A percentile compares a stretch with the other conserved stretches of the same genome.
Conservation (phyloP, 768 basidiomycete genomes). For the Rhodosporidiobolus sp. region DNA sequence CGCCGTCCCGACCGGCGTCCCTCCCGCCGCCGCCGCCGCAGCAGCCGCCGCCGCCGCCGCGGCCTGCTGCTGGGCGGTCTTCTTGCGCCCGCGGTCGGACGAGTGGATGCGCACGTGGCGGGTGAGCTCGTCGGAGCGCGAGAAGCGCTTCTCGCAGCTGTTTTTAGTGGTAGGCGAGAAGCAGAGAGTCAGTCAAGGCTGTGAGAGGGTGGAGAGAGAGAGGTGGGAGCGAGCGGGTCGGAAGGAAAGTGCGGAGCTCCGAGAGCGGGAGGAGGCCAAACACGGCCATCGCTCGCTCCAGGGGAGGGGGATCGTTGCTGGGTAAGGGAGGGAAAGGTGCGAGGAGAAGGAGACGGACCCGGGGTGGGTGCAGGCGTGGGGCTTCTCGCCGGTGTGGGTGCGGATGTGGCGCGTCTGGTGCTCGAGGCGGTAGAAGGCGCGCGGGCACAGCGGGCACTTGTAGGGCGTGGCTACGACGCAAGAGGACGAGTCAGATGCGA, state of each 20-base stretch:
- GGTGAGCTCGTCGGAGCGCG: conserved; percentile 96
- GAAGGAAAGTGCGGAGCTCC: too few relatives aligned
- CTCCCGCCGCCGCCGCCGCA: conserved; percentile 60
- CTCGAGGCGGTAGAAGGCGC: conserved; percentile 94
- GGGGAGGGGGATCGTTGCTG: background rate
- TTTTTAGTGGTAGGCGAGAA: background rate
- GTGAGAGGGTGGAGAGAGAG: background rate
- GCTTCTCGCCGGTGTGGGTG: conserved; percentile 97
- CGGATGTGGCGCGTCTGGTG: conserved; percentile 97
- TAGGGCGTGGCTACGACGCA: conserved; percentile 59
- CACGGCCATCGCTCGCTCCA: background rate
- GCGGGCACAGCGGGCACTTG: conserved; percentile 92
- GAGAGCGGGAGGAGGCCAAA: too few relatives aligned
- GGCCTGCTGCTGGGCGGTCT: conserved; percentile 37
- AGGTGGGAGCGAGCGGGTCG: background rate
- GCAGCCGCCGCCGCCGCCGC: conserved; percentile 53
- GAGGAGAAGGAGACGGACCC: conserved; percentile 46
- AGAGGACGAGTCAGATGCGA: background rate
- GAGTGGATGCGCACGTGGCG: conserved; percentile 87
- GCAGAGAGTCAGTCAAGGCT: background rate
- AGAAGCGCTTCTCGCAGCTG: conserved; percentile 94
- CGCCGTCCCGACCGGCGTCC: background rate
- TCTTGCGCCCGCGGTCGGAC: conserved; percentile 40
- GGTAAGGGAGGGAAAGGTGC: background rate
- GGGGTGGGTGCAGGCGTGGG: conserved; percentile 84